A percentile compares a stretch with the other conserved stretches of the same genome.
These are phyloP conservation scores for Fusarium chlamydosporum DNA, from an alignment of 2,329 filamentous ascomycete species.

Conservation along the genomic window DNA sequence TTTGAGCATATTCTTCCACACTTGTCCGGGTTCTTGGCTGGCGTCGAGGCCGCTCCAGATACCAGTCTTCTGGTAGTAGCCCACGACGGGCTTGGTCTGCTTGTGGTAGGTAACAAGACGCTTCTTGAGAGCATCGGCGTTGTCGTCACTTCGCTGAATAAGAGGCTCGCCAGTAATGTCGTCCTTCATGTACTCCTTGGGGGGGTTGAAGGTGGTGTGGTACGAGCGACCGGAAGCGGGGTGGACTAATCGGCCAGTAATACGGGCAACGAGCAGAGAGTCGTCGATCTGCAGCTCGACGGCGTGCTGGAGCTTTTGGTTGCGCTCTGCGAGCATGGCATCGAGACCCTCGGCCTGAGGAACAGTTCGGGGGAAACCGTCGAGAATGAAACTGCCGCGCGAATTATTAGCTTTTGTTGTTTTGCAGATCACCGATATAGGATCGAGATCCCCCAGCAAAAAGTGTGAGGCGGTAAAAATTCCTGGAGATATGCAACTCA, in stretches of 20 bases:
- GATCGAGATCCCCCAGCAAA: slow-evolving; percentile 17
- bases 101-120: slow-evolving; percentile 92
- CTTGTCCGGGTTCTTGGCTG: slow-evolving; percentile 93
- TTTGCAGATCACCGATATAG: slow-evolving; percentile 26
- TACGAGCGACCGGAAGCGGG: slow-evolving; percentile 96
- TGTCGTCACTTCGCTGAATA: slow-evolving; percentile 97
- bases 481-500: slow-evolving; percentile 61
- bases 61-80: slow-evolving; percentile 96
- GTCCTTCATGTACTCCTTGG: slow-evolving; percentile 93
- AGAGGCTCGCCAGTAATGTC: slow-evolving; percentile 97
- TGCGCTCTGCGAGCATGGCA: slow-evolving; percentile 83
- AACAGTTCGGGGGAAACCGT: slow-evolving; percentile 97
- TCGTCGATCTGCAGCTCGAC: slow-evolving; percentile 98
- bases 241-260: slow-evolving; percentile 96
- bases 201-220: slow-evolving; percentile 99
- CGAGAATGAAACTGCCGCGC: slow-evolving; percentile 88
- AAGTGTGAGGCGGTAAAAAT: slow-evolving; percentile 6
- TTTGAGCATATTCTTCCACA: slow-evolving; percentile 92
- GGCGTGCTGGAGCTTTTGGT: slow-evolving; percentile 92
- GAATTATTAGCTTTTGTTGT: slow-evolving; percentile 40
- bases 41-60: slow-evolving; percentile 98
- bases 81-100: slow-evolving; percentile 92
- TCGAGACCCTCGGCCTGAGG: slow-evolving; percentile 95
- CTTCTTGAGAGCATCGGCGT: slow-evolving; percentile 96
- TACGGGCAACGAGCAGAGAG: slow-evolving; percentile 90